Base-by-base conservation (phyloP, 129 eudicot genomes). In the Saposhnikovia divaricata region DNA sequence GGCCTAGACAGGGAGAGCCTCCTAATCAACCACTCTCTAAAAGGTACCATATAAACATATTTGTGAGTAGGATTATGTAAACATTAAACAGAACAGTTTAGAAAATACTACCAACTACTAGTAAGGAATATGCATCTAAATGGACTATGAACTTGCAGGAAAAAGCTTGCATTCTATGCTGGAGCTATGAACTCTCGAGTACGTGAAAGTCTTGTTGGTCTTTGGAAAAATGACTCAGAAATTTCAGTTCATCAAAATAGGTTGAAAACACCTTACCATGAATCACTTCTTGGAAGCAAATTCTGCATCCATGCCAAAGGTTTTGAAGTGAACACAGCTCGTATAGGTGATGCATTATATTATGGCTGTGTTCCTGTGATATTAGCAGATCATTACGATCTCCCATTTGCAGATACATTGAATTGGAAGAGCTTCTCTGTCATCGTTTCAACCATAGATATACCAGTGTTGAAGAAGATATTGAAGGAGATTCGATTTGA, bases 221-320 rank as follows among this genome's bases (percentile, higher is more conserved):
- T 84, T 21, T 95, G 97, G 97, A 37, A 71, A 25, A 92, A 92
- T 19, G 98, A 92, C 57, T 63, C 90, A 0, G 86, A 87, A 21
- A 91, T 90, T 44, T 78, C 83, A 0, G 93, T 90, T 73, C 93
- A 95, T 78, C 78, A 69, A 10, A 80, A 71, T 9, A 87, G 96
- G 21, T 88, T 95, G 15, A 82, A 87, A 66, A 95, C 94, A 3
- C 91, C 97, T 0, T 94, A 94, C 85, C 84, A 90, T 0, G 92
- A 91, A 59, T 85, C 95, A 19, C 91, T 94, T 1, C 79, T 94
- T 34, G 79, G 87, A 23, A 90, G 97, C 92, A 91, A 86, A 81
- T 95, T 84, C 63, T 92, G 97, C 81, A 82, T 95, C 47, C 98
- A 92, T 61, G 97, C 91, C 2, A 95, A 95, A 89, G 98, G 98